Evolutionary conservation across 2,329 filamentous ascomycete genomes (phyloP), one percentile per base, ranked within the genome.

Genomic region (Ceratocystis variospora): DNA sequence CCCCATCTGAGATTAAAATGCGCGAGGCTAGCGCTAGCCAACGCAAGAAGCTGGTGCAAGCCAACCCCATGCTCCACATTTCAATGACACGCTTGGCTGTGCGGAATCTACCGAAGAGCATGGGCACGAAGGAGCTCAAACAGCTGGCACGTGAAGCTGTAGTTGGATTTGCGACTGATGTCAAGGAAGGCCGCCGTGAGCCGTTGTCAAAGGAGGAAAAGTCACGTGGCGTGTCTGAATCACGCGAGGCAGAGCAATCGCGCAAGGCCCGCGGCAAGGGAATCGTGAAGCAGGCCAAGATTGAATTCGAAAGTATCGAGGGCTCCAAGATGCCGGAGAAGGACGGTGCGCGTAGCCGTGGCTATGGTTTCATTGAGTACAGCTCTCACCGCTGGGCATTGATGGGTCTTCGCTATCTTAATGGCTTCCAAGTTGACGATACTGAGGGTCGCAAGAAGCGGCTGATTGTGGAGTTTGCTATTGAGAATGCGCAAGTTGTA

Each of bases 331-430:
- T 96, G 15, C 77, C 81, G 7, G 91, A 96, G 76, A 81, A 83
- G 55, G 90, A 89, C 6, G 90, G 86, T 5, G 92, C 92, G 61
- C 84, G 89, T 73, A 94, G 89, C 74, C 84, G 93, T 74, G 94
- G 94, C 4, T 99, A 99, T 74, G 94, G 95, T 12, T 99, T 99
- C 78, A 88, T 99, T 70, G 94, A 99, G 77, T 99, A 96, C 76
- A 88, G 86, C 70, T 94, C 89, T 37, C 94, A 99, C 73, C 87
- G 94, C 62, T 93, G 88, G 80, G 94, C 94, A 15, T 81, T 99
- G 48, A 97, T 97, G 90, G 94, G 90, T 28, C 79, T 99, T 69
- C 83, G 94, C 61, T 97, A 90, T 86, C 81, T 99, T 67, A 99
- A 99, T 74, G 92, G 93, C 1, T 87, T 83, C 68, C 77, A 83